A percentile compares a stretch with the other conserved stretches of the same genome.
Conservation (phyloP, 352 stramenopile species). For the Phytopythium oedochilum region DNA sequence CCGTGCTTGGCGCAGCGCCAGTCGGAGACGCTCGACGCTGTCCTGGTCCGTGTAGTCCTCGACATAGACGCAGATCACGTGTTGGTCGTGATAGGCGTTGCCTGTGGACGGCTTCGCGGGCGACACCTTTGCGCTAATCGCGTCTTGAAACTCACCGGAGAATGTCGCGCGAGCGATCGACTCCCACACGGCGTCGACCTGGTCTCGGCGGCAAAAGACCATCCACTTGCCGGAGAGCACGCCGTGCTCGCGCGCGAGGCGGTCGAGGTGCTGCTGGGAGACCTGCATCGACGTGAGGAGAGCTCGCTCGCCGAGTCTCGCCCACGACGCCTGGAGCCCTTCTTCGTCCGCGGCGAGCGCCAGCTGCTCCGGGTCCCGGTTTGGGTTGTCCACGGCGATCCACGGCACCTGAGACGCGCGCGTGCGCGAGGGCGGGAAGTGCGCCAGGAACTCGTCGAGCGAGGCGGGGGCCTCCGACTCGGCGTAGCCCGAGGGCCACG, state of each 20-base stretch:
- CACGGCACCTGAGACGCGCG: not conserved
- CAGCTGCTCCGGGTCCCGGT: not conserved
- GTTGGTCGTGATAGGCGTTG: not conserved
- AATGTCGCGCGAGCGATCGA: not conserved
- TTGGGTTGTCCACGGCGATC: slow-evolving; percentile 6
- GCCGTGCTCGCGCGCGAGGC: not conserved
- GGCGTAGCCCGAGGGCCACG: too few species aligned
- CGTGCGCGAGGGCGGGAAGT: slow-evolving; percentile 4
- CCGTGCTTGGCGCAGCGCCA: slow-evolving; percentile 1
- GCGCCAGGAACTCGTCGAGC: slow-evolving; percentile 7
- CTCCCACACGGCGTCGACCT: slow-evolving; percentile 4
- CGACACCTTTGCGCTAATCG: slow-evolving; percentile 8
- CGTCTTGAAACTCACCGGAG: not conserved
- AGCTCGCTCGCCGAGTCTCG: not conserved
- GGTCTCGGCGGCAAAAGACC: slow-evolving; percentile 4
- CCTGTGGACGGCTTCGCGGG: not conserved
- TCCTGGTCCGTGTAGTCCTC: slow-evolving; percentile 7
- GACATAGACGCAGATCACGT: slow-evolving; percentile 11
- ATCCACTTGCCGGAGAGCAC: slow-evolving; percentile 14
- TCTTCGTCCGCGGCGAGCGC: slow-evolving; percentile 1
- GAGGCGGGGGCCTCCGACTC: not conserved
- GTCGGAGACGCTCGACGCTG: slow-evolving; percentile 3
- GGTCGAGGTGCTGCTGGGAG: not conserved
- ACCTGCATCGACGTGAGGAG: not conserved
- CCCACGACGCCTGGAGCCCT: slow-evolving; percentile 4